Conservation (phyloP, 2,329 filamentous ascomycete species). For the Endoconidiophora polonica region DNA sequence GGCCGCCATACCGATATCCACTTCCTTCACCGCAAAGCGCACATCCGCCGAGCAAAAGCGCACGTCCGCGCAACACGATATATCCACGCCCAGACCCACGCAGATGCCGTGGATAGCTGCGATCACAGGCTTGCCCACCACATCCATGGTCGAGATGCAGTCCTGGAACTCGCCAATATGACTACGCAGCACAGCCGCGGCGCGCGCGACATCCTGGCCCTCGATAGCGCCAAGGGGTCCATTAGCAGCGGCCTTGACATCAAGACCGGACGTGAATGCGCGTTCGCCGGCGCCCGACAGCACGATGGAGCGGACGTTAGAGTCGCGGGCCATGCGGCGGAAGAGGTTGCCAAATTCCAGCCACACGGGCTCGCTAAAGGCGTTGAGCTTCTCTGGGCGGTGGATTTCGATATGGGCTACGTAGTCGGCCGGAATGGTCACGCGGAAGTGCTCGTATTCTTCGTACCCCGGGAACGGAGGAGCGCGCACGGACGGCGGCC, state of each 20-base stretch:
- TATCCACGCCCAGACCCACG: slow-evolving; percentile 63
- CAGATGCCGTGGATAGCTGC: slow-evolving; percentile 64
- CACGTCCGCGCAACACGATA: slow-evolving; percentile 53
- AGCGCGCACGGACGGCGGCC: slow-evolving; percentile 1
- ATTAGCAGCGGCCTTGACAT: slow-evolving; percentile 54
- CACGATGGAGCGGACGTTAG: slow-evolving; percentile 58
- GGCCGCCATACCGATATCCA: slow-evolving; percentile 66
- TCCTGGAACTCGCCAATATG: slow-evolving; percentile 68
- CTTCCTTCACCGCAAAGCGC: slow-evolving; percentile 59
- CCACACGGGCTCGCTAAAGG: slow-evolving; percentile 78
- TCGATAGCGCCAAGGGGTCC: slow-evolving; percentile 24
- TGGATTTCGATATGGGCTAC: slow-evolving; percentile 90
- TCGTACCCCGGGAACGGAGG: slow-evolving; percentile 24
- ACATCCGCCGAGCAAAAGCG: slow-evolving; percentile 44
- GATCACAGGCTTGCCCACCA: slow-evolving; percentile 84
- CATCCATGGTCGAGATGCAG: slow-evolving; percentile 59
- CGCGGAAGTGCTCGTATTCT: slow-evolving; percentile 49
- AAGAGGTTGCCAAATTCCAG: slow-evolving; percentile 62
- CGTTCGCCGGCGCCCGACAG: slow-evolving; percentile 66
- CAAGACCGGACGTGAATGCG: slow-evolving; percentile 75
- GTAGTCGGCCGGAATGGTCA: slow-evolving; percentile 53
- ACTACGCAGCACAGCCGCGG: slow-evolving; percentile 42
- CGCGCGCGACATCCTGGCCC: slow-evolving; percentile 43
- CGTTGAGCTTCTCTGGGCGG: slow-evolving; percentile 71
- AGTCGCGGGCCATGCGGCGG: slow-evolving; percentile 50